These are phyloP conservation scores for Jatropha multifida DNA, from an alignment of 441 rosid genomes.

Conservation along the genomic window DNA sequence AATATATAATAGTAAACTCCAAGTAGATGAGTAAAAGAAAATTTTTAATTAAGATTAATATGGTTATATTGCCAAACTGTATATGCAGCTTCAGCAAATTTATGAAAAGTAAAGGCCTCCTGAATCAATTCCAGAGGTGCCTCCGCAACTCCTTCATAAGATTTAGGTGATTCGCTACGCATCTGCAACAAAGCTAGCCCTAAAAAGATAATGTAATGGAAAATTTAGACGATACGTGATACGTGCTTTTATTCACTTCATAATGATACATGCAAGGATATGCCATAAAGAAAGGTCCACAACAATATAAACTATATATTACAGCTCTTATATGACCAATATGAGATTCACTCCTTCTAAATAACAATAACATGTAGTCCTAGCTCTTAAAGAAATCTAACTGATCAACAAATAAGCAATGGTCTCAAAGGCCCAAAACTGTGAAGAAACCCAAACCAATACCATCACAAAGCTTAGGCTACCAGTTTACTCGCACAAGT, in stretches of 20 bases:
- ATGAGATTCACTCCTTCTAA: neutral
- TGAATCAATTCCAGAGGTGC: slow-evolving; percentile 64
- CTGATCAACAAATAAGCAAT: neutral
- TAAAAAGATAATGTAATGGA: slow-evolving; percentile 28
- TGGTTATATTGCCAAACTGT: slow-evolving; percentile 46
- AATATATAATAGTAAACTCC: neutral
- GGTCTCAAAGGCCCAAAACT: neutral
- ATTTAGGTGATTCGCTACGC: slow-evolving; percentile 38
- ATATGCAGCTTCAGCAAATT: slow-evolving; percentile 94
- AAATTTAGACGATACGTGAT: neutral
- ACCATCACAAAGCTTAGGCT: too few species aligned
- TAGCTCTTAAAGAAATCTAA: neutral
- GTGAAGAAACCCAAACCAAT: too few species aligned
- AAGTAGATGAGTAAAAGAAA: neutral
- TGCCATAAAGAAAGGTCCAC: neutral
- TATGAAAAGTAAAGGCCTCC: slow-evolving; percentile 67
- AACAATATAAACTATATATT: neutral
- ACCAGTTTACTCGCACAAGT: too few species aligned
- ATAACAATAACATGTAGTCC: neutral
- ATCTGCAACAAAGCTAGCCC: slow-evolving; percentile 88
- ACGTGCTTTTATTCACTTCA: neutral
- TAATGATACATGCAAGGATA: neutral
- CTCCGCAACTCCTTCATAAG: slow-evolving; percentile 45
- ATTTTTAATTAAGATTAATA: neutral
- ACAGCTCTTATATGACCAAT: neutral